Conservation (phyloP, 2,329 filamentous ascomycete species). For the Colletotrichum camelliae region DNA sequence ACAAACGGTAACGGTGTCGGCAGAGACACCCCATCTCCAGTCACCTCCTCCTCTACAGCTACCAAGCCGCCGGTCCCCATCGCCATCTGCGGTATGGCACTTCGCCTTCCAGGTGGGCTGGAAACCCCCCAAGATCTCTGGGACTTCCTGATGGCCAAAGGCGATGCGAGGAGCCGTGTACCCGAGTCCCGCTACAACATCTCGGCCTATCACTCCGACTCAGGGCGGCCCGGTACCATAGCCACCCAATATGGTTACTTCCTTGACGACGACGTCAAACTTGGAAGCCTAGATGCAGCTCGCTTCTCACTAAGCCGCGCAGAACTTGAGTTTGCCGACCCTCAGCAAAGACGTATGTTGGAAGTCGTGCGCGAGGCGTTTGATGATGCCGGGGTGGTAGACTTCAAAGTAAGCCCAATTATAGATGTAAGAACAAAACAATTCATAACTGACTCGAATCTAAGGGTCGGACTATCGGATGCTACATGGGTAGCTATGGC, state of each 20-base stretch:
- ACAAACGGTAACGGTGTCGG: no score
- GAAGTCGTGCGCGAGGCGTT: not conserved
- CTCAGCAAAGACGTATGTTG: not conserved
- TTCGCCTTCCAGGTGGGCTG: not conserved
- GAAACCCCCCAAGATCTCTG: not conserved
- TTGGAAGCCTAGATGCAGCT: slow-evolving; percentile 29
- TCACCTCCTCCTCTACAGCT: no score
- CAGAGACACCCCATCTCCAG: no score
- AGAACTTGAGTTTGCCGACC: slow-evolving; percentile 11
- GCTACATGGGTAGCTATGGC: slow-evolving; percentile 27
- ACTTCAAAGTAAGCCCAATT: slow-evolving; percentile 24
- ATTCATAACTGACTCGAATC: no score
- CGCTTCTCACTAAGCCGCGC: slow-evolving; percentile 30
- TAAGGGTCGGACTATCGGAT: slow-evolving; percentile 20
- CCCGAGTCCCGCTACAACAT: not conserved
- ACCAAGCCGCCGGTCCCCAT: not conserved
- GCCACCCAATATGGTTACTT: slow-evolving; percentile 25
- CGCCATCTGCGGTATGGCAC: not conserved
- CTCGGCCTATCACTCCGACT: not conserved
- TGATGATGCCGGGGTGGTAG: slow-evolving; percentile 25
- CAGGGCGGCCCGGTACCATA: not conserved
- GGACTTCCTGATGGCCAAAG: not conserved
- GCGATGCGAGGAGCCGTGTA: not conserved
- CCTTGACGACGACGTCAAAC: slow-evolving; percentile 25
- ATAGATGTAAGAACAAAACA: no score